A percentile compares a stretch with the other conserved stretches of the same genome.
Evolutionary conservation across 257 asterid genomes (phyloP).

Genomic region (Solanum virginianum): DNA sequence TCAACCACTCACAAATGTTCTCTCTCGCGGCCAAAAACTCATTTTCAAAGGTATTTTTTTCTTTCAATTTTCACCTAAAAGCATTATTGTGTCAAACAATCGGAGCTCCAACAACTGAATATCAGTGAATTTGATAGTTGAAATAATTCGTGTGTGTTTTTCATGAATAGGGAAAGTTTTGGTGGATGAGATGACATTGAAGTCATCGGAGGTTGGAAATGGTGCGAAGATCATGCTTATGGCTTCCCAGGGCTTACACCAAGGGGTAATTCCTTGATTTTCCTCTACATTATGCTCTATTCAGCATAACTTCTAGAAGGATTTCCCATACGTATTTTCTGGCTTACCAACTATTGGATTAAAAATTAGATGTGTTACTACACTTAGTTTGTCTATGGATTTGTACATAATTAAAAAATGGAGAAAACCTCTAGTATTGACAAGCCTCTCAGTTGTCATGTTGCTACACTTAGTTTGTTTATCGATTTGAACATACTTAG

Average conservation of each 20-base stretch:
- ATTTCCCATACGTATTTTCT: neutral
- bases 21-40: conserved; percentile 92
- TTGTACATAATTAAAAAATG: neutral
- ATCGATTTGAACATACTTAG: neutral
- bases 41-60: conserved; percentile 52
- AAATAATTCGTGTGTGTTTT: neutral
- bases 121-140: neutral
- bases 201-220: conserved; percentile 31
- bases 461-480: neutral
- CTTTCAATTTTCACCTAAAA: neutral
- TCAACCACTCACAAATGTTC: conserved; percentile 78
- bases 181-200: conserved; percentile 48
- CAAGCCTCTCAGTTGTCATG: neutral
- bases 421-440: neutral
- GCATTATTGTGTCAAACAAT: neutral
- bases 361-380: neutral
- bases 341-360: neutral
- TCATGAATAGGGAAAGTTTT: conserved; percentile 42
- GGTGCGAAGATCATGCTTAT: conserved; percentile 87
- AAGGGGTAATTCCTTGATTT: conserved; percentile 49
- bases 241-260: conserved; percentile 87
- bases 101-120: neutral
- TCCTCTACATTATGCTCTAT: neutral
- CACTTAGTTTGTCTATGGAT: neutral
- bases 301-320: neutral